phyloP scores from a whole-genome alignment of 495 filamentous ascomycete species.

The Umbilicaria muhlenbergii region DNA sequence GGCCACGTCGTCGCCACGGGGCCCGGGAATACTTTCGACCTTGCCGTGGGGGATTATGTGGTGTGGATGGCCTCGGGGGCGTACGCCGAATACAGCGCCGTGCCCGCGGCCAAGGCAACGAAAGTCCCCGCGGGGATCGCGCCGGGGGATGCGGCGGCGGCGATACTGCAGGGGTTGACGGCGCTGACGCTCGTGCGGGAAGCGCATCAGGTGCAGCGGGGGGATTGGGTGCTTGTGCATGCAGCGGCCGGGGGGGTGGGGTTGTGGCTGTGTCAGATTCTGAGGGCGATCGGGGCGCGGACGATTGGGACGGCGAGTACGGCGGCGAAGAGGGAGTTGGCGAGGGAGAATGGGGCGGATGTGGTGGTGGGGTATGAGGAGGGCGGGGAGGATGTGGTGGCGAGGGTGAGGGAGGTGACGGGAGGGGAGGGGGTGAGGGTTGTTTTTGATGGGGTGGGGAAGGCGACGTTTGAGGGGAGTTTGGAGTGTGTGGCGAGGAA shows the following conservation, averaged over 20 bases:
- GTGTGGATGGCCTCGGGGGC: constrained; percentile 42
- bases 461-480: constrained; percentile 71
- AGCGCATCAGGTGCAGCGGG: constrained; percentile 52
- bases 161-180: constrained; percentile 71
- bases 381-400: constrained; percentile 48
- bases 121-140: constrained; percentile 49
- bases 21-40: constrained; percentile 21
- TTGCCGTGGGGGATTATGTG: constrained; percentile 46
- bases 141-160: constrained; percentile 48
- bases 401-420: constrained; percentile 54
- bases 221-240: constrained; percentile 77
- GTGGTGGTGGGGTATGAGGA: constrained; percentile 56
- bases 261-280: constrained; percentile 57
- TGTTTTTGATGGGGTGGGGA: constrained; percentile 83
- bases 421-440: constrained; percentile 54
- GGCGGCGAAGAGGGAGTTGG: constrained; percentile 54
- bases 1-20: constrained; percentile 44
- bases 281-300: constrained; percentile 55
- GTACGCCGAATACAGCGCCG: constrained; percentile 69
- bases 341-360: constrained; percentile 51
- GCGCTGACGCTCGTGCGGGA: constrained; percentile 73
- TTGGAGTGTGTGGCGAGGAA: constrained; percentile 66
- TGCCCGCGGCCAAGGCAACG: constrained; percentile 36
- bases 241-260: constrained; percentile 88
- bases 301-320: constrained; percentile 75